Evolutionary conservation across 73 alveolate genomes (phyloP).

Genomic region (Paramecium sonneborni): DNA sequence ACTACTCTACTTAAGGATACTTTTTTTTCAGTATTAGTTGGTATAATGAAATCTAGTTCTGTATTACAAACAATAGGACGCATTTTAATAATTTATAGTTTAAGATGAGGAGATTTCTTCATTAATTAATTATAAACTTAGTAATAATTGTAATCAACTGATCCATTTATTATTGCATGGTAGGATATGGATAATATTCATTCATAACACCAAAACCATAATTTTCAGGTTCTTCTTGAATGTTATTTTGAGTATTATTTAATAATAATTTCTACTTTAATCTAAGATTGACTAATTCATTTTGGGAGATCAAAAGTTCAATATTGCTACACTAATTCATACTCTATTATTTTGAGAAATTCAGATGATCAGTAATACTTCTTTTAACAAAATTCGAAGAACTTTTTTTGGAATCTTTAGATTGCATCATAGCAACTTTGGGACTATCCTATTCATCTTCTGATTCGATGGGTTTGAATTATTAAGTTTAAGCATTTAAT

Average conservation of each 20-base stretch:
- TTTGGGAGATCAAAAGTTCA: background rate
- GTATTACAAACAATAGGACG: slow-evolving; percentile 2
- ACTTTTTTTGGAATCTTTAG: background rate
- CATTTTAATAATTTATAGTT: background rate
- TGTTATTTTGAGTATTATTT: no score
- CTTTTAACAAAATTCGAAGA: background rate
- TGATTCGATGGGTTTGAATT: background rate
- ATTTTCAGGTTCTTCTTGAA: background rate
- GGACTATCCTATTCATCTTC: background rate
- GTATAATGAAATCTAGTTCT: background rate
- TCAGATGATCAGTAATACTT: background rate
- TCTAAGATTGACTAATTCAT: background rate
- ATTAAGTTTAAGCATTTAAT: background rate
- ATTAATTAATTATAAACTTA: background rate
- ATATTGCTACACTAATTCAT: background rate
- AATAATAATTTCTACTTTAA: background rate
- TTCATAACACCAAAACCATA: background rate
- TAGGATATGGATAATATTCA: slow-evolving; percentile 12
- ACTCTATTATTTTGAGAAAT: background rate
- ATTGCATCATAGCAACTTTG: background rate
- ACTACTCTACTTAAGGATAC: background rate
- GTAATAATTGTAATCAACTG: background rate
- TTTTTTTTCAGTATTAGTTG: background rate
- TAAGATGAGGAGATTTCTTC: slow-evolving; percentile 11
- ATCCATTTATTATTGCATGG: background rate